Evolutionary conservation across 2,329 filamentous ascomycete genomes (phyloP), one percentile per base, ranked within the genome.

Genomic region (Lachnellula hyalina): DNA sequence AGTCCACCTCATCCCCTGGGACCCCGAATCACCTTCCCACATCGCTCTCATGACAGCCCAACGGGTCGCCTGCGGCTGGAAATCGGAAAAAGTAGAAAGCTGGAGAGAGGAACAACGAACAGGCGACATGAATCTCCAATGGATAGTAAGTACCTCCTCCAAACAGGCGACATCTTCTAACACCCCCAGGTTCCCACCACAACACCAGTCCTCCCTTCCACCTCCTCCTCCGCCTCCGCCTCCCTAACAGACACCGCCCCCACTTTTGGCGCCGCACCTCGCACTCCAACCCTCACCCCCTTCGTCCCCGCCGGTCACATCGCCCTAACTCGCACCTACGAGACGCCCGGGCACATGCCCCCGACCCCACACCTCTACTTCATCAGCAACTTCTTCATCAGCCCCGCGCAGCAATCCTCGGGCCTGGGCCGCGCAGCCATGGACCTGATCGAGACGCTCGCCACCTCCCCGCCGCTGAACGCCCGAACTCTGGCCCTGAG

Each of bases 221-320:
- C 32, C 65, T 63, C 54, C 35, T 64, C 64, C 8, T 28, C 55
- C 15, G 62, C 67, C 59, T 32, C 44, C 2, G 44, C n/a, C 0
- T 52, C 58, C 4, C 40, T 67, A 1, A 3, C 47, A 5, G 63
- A 67, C 45, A 60, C 61, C 0, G 59, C 64, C 9, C 52, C 28
- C 0, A 53, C 58, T 3, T 51, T 64, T 0, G 52, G 52, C 1
- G 57, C 50, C 2, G 54, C 55, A 36, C 42, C 54, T 2, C 53
- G 59, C 8, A 49, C 40, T 9, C 49, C 56, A 25, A n/a, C 21
- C 15, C 21, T 19, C n/a, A n/a, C 45, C 21, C 47, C 49, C 2
- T 66, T 67, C 47, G 49, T 62, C 9, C 64, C 66, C 5, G 49
- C 66, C 1, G 66, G 66, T 2, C 66, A 68, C 44, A 63, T 68